Evolutionary conservation across 2,329 filamentous ascomycete species (phyloP), one percentile per base, ranked within the genome.

Genomic region (Pseudogymnoascus sp.): DNA sequence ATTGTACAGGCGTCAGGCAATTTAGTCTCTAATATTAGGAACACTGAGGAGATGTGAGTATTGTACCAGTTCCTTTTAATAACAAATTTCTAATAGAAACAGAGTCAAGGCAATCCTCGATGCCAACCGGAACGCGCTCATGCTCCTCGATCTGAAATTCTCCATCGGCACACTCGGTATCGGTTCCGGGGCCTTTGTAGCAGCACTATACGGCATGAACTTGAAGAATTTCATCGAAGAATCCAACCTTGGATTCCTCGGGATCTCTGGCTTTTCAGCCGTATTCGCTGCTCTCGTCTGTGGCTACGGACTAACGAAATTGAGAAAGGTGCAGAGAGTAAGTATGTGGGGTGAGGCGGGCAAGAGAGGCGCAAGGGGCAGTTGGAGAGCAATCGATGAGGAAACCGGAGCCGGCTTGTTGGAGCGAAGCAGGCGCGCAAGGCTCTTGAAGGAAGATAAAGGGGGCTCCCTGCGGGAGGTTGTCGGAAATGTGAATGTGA

Each of bases 141-240:
- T 99, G 94, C 80, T 99, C 15, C 82, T 97, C 30, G 94, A 97
- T 65, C 85, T 99, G 67, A 96, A 95, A 71, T 96, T 97, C 76
- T 94, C 89, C 70, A 92, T 99, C 62, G 90, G 91, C 61, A 97
- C 94, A 0, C 82, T 99, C 3, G 91, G 92, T n/a, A 84, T 97
- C 55, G 92, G 90, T 59, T 90, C 92, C 71, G 94, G 94, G 60
- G 96, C 94, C 57, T 95, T 97, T 71, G 82, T 96, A 68, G 95
- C 94, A 7, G 92, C 92, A n/a, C 84, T 99, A n/a, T 99, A 97
- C 79, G 94, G 94, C 67, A 97, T 97, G 92, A 99, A 99, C 76
- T 78, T 99, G 65, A 95, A 96, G 71, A 97, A 97, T 74, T 97
- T 96, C 73, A 90, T 97, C 67, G 94, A 99, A 76, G 92, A 97